phyloP scores from a whole-genome alignment of 805 yeast genomes.

The Sugiyamaella floridensis region DNA sequence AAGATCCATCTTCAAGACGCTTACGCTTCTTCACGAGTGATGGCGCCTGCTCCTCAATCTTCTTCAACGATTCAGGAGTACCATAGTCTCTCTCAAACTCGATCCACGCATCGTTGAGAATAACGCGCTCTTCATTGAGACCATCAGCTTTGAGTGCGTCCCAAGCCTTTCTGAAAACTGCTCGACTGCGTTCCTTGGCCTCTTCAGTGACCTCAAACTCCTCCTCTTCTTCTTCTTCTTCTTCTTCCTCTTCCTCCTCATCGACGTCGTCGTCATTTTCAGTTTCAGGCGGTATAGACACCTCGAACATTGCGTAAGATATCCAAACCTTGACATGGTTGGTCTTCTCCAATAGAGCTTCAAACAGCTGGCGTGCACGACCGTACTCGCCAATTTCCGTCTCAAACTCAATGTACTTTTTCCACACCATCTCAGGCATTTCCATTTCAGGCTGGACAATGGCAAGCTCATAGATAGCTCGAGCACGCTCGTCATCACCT shows the following conservation, averaged over 20 bases:
- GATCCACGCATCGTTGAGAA: slow-evolving; percentile 53
- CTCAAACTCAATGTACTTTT: slow-evolving; percentile 48
- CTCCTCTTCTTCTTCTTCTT: slow-evolving; percentile 41
- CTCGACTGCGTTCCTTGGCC: slow-evolving; percentile 47
- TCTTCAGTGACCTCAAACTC: slow-evolving; percentile 45
- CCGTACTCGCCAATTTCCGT: slow-evolving; percentile 53
- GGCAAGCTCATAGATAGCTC: slow-evolving; percentile 55
- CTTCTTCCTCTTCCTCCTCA: slow-evolving; percentile 42
- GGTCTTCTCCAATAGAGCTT: slow-evolving; percentile 33
- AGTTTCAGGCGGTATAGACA: slow-evolving; percentile 48
- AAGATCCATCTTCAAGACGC: slow-evolving; percentile 38
- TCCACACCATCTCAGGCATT: slow-evolving; percentile 30
- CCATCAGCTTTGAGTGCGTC: slow-evolving; percentile 34
- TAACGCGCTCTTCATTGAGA: slow-evolving; percentile 40
- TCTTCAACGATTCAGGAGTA: slow-evolving; percentile 29
- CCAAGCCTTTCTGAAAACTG: slow-evolving; percentile 50
- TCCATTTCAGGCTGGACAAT: slow-evolving; percentile 26
- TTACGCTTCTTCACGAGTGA: slow-evolving; percentile 41
- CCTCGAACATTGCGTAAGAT: slow-evolving; percentile 63
- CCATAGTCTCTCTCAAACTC: slow-evolving; percentile 66
- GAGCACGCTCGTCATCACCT: slow-evolving; percentile 64
- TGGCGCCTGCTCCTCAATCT: slow-evolving; percentile 47
- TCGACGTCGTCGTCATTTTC: slow-evolving; percentile 28
- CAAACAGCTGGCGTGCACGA: slow-evolving; percentile 47
- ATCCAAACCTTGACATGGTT: slow-evolving; percentile 47